Base-by-base conservation (phyloP, 148 eudicot species). In the Cornus controversa region DNA sequence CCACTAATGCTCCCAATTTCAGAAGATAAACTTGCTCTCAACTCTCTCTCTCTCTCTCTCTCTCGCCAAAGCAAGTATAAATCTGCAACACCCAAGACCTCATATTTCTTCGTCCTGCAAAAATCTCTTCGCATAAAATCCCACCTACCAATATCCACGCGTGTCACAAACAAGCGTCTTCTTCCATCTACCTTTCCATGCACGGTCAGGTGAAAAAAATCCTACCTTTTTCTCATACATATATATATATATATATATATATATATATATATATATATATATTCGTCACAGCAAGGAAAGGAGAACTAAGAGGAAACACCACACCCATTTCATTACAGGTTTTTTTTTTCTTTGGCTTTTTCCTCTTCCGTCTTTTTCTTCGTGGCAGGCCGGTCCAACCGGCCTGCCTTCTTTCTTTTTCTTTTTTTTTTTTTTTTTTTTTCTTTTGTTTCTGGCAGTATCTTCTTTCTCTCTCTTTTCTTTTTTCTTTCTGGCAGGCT, bases 251-350 rank as follows among this genome's bases (percentile, higher is more conserved):
- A n/a, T n/a, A n/a, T n/a, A n/a, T n/a, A n/a, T n/a, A n/a, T 13
- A 24, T 24, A 18, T 14, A 24, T 24, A 16, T 36, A 36, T 6
- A 36, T 36, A 36, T 36, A 36, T 36, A 36, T 36, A 36, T 36
- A 36, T 6, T 27, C 16, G 18, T 10, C 10, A 70, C 16, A 22
- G 67, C 29, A 25, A 86, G 84, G 86, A 77, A 77, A 81, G 66
- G 85, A 42, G 86, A 86, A 53, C 67, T 83, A 42, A 78, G 84
- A 75, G 65, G 78, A 25, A 82, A 75, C 76, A 3, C 67, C 2
- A 25, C 82, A 7, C 54, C 75, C 2, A 74, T 75, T 67, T 53
- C 88, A 1, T 24, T 80, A 22, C 85, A 80, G 74, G n/a, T n/a
- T n/a, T n/a, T n/a, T n/a, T n/a, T n/a, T n/a, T n/a, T n/a, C n/a